Base-by-base conservation (phyloP, 176 grass and related monocot genomes). In the Rhynchospora pubera region DNA sequence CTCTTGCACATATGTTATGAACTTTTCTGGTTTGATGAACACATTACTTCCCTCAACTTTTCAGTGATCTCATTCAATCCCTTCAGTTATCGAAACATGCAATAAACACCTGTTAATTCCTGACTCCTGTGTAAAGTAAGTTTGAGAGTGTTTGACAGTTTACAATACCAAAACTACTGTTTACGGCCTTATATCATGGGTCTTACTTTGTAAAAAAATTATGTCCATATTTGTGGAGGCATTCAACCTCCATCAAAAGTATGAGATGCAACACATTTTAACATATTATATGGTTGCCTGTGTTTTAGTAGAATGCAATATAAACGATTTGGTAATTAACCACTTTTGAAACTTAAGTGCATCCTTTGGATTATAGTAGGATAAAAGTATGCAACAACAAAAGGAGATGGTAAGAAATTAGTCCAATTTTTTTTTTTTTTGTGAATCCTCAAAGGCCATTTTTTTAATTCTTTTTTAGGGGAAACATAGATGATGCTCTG, bases 401-500 rank as follows among this genome's bases (percentile, higher is more conserved):
- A 42, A 16, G 60, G 42, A 15, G 39, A 18, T 39, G 62, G 45
- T 45, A 19, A 16, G 6, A 53, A 75, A 32, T 28, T 7, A 28
- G 26, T 26, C 13, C 34, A n/a, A n/a, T n/a, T n/a, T n/a, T n/a
- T 55, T 28, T 76, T 76, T 51, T 22, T 22, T 48, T 26, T 24
- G 21, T 12, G 26, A 74, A 50, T 74, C 2, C 71, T 76, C 13
- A 30, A 53, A 53, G 58, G 13, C 52, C 67, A 82, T 68, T 83
- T 75, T 39, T 79, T 77, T 28, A 65, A 16, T 79, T 86, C 82
- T 47, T 39, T 39, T 69, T 34, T 61, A 95, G 96, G 85, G 96
- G 92, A 71, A 99, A 99, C 68, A 95, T 95, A 84, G 91, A 93
- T 58, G 92, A 95, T 87, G 96, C 92, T 78, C 68, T 95, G 67